Percentiles rank a stretch among this genome's conserved stretches.
Evolutionary conservation across 352 stramenopile genomes (phyloP).

Genomic region (Achlya hypogyna): DNA sequence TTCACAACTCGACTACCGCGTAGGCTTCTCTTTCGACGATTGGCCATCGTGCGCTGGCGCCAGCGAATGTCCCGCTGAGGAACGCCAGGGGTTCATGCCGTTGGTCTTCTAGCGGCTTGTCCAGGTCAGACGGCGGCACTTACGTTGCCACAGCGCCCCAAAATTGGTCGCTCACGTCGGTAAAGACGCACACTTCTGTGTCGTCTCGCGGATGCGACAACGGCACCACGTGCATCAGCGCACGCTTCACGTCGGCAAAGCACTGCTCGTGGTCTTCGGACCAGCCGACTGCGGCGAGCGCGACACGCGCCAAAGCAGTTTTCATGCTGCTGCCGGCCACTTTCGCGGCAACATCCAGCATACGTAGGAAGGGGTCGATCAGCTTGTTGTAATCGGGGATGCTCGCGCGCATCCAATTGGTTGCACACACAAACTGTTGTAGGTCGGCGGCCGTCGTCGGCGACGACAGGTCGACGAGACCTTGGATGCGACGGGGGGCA

Average conservation of each 20-base stretch:
- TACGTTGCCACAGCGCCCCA: constrained; percentile 23
- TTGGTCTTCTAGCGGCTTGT: constrained; percentile 15
- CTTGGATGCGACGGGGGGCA: not conserved
- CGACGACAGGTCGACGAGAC: not conserved
- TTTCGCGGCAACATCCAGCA: not conserved
- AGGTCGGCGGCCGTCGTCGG: too few relatives aligned
- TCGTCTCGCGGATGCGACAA: constrained; percentile 19
- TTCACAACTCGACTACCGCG: constrained; percentile 25
- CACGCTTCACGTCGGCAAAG: constrained; percentile 12
- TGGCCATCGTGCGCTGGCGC: constrained; percentile 18
- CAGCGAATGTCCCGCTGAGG: constrained; percentile 21
- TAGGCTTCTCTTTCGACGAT: constrained; percentile 27
- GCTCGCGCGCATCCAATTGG: constrained; percentile 10
- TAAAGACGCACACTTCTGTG: constrained; percentile 23
- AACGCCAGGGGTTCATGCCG: constrained; percentile 23
- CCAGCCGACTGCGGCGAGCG: not conserved
- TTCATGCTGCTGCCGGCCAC: not conserved
- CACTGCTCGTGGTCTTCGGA: constrained; percentile 14
- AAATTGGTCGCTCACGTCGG: constrained; percentile 22
- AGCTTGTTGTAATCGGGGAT: not conserved
- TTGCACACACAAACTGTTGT: constrained; percentile 14
- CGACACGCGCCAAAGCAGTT: not conserved
- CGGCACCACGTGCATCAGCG: constrained; percentile 21
- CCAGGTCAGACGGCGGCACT: not conserved
- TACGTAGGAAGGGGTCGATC: not conserved